These are phyloP conservation scores for Vitis rupestris DNA, from an alignment of 164 flowering plant genomes.

Conservation along the genomic window DNA sequence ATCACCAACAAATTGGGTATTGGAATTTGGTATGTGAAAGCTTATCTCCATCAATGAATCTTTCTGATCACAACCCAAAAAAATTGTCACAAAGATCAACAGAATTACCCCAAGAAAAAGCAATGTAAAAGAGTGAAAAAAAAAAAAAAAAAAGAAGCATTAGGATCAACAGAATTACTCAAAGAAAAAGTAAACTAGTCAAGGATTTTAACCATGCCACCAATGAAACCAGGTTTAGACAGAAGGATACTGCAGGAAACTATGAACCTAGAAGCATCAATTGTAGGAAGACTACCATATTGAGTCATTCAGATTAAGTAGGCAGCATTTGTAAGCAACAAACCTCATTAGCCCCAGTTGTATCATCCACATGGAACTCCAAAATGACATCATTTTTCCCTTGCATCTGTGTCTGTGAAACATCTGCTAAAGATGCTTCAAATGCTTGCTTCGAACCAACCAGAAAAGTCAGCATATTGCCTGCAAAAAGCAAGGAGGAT, in stretches of 20 bases:
- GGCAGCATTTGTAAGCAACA: background rate
- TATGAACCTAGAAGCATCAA: background rate
- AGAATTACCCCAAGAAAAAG: background rate
- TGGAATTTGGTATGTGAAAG: slow-evolving; percentile 87
- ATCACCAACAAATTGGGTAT: slow-evolving; percentile 95
- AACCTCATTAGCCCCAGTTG: slow-evolving; percentile 97
- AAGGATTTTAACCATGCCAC: background rate
- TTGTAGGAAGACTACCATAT: no score
- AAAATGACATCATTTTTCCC: slow-evolving; percentile 91
- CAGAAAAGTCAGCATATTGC: slow-evolving; percentile 74
- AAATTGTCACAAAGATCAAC: background rate
- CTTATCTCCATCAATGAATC: slow-evolving; percentile 96
- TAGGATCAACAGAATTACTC: background rate
- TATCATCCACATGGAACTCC: slow-evolving; percentile 98
- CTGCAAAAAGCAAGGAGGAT: slow-evolving; percentile 32
- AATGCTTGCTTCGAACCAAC: slow-evolving; percentile 90
- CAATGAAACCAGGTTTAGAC: background rate
- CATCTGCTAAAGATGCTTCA: slow-evolving; percentile 96
- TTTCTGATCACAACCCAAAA: slow-evolving; percentile 51
- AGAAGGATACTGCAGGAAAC: background rate
- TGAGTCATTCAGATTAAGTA: background rate
- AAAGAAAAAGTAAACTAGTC: background rate
- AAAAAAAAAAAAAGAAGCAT: background rate
- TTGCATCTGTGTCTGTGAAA: slow-evolving; percentile 88
- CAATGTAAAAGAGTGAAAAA: background rate